These are phyloP conservation scores for Chaetothyriales sp. DNA, from an alignment of 2,329 filamentous ascomycete species.

Conservation along the genomic window DNA sequence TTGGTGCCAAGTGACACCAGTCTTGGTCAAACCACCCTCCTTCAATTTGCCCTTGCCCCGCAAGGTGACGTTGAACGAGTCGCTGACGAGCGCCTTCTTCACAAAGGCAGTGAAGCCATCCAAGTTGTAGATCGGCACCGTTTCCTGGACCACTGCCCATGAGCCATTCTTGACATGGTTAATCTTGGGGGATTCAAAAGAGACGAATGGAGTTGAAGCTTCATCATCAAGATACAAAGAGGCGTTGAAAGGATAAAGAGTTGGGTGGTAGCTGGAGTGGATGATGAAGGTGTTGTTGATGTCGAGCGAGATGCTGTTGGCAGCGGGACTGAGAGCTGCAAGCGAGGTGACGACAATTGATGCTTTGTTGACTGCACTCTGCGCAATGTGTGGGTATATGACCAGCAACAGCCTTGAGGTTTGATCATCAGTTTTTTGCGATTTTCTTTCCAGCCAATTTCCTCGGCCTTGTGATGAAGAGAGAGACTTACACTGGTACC, in stretches of 20 bases:
- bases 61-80: conserved; percentile 36
- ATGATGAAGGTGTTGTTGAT: conserved; percentile 35
- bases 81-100: conserved; percentile 32
- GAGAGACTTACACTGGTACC: conserved; percentile 38
- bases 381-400: conserved; percentile 43
- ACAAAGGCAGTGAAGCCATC: conserved; percentile 37
- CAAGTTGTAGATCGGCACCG: conserved; percentile 28
- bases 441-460: conserved; percentile 19
- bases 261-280: conserved; percentile 38
- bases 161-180: conserved; percentile 29
- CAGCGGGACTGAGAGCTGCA: conserved; percentile 35
- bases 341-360: conserved; percentile 37
- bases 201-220: conserved; percentile 27
- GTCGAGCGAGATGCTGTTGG: conserved; percentile 34
- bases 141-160: conserved; percentile 28
- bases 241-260: conserved; percentile 39
- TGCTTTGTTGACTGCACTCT: conserved; percentile 38
- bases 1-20: conserved; percentile 40
- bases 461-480: neutral
- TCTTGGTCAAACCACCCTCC: conserved; percentile 34
- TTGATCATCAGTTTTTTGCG: no score
- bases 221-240: conserved; percentile 33
- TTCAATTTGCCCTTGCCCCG: conserved; percentile 39
- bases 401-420: conserved; percentile 34
- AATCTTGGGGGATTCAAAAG: conserved; percentile 31